Conservation (phyloP, 768 basidiomycete species). For the Phaeolepiota aurea region DNA sequence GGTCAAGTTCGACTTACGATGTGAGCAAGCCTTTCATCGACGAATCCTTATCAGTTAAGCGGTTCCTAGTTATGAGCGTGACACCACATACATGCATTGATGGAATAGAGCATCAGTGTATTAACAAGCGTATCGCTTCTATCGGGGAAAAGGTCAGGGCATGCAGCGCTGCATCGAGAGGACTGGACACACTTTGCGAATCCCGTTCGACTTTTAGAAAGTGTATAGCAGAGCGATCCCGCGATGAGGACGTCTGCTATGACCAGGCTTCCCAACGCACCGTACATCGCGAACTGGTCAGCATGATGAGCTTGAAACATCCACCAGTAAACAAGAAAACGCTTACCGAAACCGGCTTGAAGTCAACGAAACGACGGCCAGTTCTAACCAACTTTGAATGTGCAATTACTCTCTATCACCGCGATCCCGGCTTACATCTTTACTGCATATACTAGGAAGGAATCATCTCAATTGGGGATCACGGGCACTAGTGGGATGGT, state of each 20-base stretch:
- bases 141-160: background rate
- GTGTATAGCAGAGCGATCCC: background rate
- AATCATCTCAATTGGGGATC: too few relatives aligned
- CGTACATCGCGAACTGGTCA: background rate
- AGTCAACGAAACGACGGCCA: background rate
- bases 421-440: too few relatives aligned
- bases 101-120: constrained; percentile 1
- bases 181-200: background rate
- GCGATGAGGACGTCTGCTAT: background rate
- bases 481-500: background rate
- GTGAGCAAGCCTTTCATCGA: background rate
- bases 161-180: background rate
- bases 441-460: background rate
- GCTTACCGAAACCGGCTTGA: background rate
- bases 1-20: background rate
- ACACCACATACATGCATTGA: constrained; percentile 1
- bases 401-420: too few relatives aligned
- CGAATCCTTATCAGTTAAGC: too few relatives aligned
- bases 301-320: too few relatives aligned
- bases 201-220: background rate
- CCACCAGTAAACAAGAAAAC: background rate
- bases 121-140: background rate
- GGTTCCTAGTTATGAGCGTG: too few relatives aligned
- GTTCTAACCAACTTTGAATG: too few relatives aligned
- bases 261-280: background rate